Percentiles rank a stretch among this genome's conserved stretches.
Evolutionary conservation across 2,329 filamentous ascomycete genomes (phyloP).

Genomic region (Diplodia scrobiculata): DNA sequence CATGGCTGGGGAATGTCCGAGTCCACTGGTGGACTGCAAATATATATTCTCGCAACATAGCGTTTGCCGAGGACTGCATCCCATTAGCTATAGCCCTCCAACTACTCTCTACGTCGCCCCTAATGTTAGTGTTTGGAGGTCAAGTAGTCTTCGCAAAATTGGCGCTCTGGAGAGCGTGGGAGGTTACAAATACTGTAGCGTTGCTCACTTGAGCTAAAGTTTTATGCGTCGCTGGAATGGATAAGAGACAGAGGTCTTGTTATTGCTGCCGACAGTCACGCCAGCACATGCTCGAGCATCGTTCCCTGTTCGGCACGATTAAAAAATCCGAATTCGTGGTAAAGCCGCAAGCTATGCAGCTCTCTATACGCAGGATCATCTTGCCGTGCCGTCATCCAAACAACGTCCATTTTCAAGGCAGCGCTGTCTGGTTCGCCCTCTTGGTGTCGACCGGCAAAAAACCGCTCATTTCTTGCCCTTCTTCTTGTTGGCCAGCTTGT

Average conservation of each 20-base stretch:
- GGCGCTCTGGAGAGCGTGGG: neutral
- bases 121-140: neutral
- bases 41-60: neutral
- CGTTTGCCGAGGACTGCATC: neutral
- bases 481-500: conserved; percentile 44
- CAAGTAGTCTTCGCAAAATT: neutral
- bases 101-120: neutral
- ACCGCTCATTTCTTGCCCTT: conserved; percentile 28
- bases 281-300: neutral
- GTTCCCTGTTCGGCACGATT: neutral
- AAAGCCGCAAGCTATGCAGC: conserved; percentile 21
- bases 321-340: conserved; percentile 13
- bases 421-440: neutral
- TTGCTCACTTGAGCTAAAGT: neutral
- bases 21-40: neutral
- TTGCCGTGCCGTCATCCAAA: conserved; percentile 20
- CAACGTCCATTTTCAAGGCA: conserved; percentile 1
- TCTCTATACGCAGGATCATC: conserved; percentile 12
- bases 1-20: neutral
- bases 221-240: neutral
- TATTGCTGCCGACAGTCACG: too few species aligned
- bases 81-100: neutral
- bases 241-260: neutral
- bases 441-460: neutral
- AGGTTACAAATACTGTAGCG: neutral